Evolutionary conservation across 148 eudicot genomes (phyloP), one percentile per base, ranked within the genome.

Genomic region (Amaranthus palmeri): DNA sequence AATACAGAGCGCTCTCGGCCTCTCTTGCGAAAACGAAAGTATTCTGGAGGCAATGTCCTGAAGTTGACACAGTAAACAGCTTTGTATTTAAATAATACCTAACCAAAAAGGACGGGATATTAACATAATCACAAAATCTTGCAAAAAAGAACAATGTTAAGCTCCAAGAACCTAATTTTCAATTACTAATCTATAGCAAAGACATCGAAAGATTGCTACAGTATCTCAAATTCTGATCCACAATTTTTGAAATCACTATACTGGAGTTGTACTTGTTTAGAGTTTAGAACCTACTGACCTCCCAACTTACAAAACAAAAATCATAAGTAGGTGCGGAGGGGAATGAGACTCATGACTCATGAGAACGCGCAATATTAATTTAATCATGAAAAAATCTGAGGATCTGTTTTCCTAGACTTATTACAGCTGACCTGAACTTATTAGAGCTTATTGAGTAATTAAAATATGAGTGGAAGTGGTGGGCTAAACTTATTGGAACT

Each of bases 31-130:
- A 79, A 90, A 92, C 55, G 88, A 72, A 44, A 88, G 81, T 81
- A 92, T 84, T 73, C 88, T 92, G 57, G 85, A 76, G 6, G 96
- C 91, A 86, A 92, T 76, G 65, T 92, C 92, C 97, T 92, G 89
- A 68, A 65, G 45, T 12, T 47, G 25, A 44, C 43, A 25, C 18
- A 17, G 66, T 18, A 11, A 48, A 56, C n/a, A 44, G 4, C 42
- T 43, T n/a, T 49, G 59, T 61, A 61, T 9, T 8, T 10, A 40
- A 51, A 17, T 25, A 49, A 44, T 17, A 40, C 7, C 8, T 9
- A 43, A 45, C 5, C 17, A 40, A 17, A 4, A 7, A 25, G 54
- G 65, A 44, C 6, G 10, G 4, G 17, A 46, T 58, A 18, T 25
- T 12, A 13, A 48, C 8, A 59, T 6, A 25, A n/a, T 8, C 25